Evolutionary conservation across 306 rosid species (phyloP), one percentile per base, ranked within the genome.

Genomic region (Fragaria iinumae): DNA sequence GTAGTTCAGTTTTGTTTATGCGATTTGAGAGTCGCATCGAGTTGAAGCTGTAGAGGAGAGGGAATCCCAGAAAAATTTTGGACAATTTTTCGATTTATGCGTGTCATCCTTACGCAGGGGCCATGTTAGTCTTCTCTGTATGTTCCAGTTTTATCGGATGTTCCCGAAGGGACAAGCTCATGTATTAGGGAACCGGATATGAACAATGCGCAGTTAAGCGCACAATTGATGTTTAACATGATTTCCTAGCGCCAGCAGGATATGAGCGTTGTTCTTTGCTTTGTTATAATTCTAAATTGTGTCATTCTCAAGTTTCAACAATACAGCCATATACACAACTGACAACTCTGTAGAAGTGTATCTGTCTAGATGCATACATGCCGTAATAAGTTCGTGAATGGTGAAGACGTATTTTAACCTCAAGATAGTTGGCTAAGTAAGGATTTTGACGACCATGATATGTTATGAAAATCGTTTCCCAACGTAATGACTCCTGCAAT

Each of bases 171-270:
- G 34, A 59, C 38, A 11, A 10, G 3, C 8, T 0, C 12, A 4
- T 11, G 9, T 60, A 8, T 1, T 25, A 1, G 67, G 14, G 2
- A 12, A 4, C 8, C 5, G 8, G 0, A 60, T 0, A 29, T 29
- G 5, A 62, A 13, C 4, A 1, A 4, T 0, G 2, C 17, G 4
- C 3, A 0, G 12, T 11, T 11, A 10, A 3, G n/a, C 1, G 2
- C n/a, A 27, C 5, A 4, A 5, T 0, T 11, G 20, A 62, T 62
- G 67, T 7, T 5, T 32, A 32, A 56, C 32, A 9, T 57, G 32
- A 10, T 25, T 4, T 25, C 66, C 36, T 0, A 59, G 8, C 4
- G 38, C 66, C 4, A 47, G 4, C 1, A 47, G 52, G 52, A 47
- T 48, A 48, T 5, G 11, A 38, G 41, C 41, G 41, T 38, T 38